Percentiles rank a stretch among this genome's conserved stretches.
phyloP scores from a whole-genome alignment of 139 green algal genomes.

The Edaphochlamys debaryana region DNA sequence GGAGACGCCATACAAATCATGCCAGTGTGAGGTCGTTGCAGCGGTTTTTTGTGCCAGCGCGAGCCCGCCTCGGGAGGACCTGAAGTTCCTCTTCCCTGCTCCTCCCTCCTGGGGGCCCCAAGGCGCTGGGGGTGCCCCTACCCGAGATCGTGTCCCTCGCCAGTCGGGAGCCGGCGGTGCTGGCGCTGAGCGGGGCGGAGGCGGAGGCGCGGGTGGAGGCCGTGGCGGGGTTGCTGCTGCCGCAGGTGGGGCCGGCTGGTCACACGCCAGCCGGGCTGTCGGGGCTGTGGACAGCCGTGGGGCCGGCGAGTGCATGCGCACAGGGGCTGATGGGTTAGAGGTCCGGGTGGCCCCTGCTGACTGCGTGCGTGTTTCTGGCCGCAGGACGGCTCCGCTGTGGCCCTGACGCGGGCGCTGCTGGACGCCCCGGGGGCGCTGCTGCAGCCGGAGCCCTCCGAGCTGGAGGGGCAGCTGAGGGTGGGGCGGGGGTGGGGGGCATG shows the following conservation, averaged over 20 bases:
- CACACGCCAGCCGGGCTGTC: too few relatives aligned
- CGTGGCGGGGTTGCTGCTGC: background rate
- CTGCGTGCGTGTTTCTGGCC: background rate
- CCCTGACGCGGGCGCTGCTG: background rate
- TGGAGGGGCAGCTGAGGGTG: background rate
- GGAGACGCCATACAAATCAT: too few relatives aligned
- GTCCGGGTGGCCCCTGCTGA: background rate
- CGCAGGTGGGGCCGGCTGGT: background rate
- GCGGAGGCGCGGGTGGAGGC: constrained; percentile 6
- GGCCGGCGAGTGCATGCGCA: too few relatives aligned
- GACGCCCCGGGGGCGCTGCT: background rate
- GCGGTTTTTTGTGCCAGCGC: too few relatives aligned
- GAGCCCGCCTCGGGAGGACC: too few relatives aligned
- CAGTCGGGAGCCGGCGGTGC: background rate
- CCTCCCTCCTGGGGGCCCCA: background rate
- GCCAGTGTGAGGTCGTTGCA: too few relatives aligned
- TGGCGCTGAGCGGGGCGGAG: constrained; percentile 15
- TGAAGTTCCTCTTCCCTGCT: background rate
- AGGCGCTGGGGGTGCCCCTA: background rate
- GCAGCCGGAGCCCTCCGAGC: background rate
- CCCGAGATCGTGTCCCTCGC: background rate
- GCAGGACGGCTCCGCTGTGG: background rate
- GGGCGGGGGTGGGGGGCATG: background rate
- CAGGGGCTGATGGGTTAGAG: too few relatives aligned
- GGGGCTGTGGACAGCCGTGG: too few relatives aligned